Base-by-base conservation (phyloP, 352 stramenopile genomes). In the Phytophthora foliorum region DNA sequence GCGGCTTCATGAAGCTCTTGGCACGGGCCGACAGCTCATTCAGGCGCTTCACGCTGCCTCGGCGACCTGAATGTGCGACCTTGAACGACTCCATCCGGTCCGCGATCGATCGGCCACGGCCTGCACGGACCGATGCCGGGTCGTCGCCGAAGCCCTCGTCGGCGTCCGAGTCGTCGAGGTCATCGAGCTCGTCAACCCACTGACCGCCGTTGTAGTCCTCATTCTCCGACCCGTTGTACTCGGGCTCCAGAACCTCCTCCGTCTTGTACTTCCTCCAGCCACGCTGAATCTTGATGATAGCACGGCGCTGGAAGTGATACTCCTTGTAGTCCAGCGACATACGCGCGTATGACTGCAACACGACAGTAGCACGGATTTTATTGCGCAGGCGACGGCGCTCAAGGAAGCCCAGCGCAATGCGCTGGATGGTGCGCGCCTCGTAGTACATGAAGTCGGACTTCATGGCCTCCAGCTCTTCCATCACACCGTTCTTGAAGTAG, bases 401-500 rank as follows among this genome's bases (percentile, higher is more conserved):
- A 38, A 97, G 57, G 64, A 96, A 97, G 17, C 89, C 89, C 9
- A 97, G 67, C 16, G 65, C 88, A 34, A 95, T 76, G 58, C 90
- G 90, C 74, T 97, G 88, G 50, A 95, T 91, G 32, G 83, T 89
- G n/a, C 88, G 93, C 13, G 88, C 87, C 74, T 97, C 88, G 67
- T 93, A 82, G 69, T 97, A 97, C 81, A 95, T 93, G 39, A 97
- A 97, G 65, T 97, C 89, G 11, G 88, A 95, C 76, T 97, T 97
- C 88, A 97, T 95, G 17, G 88, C 89, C 75, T 99, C 97, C 16
- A 99, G 82, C 64, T 93, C 84, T 75, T 99, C 97, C 76, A 98
- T 92, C 27, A 97, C 94, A 52, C 96, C 96, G 50, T 95, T 93
- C 77, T 97, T 97, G 78, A 99, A 99, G 84, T 98, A 99, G 19